Evolutionary conservation across 345 rosid genomes (phyloP).

Genomic region (Combretum micranthum): DNA sequence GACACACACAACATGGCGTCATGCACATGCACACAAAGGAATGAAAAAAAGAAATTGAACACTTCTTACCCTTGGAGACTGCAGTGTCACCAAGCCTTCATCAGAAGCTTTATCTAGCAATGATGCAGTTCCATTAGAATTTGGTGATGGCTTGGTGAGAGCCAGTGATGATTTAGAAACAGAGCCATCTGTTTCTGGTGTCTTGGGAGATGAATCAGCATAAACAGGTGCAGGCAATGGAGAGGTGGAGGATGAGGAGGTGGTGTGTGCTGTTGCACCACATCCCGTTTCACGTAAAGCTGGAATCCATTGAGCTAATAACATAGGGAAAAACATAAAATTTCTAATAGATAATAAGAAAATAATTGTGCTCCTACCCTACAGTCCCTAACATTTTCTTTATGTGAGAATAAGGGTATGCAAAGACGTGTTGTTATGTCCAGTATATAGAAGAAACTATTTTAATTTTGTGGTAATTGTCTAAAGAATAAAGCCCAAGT

Average conservation of each 20-base stretch:
- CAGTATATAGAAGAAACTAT: too few species aligned
- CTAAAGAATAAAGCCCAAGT: too few species aligned
- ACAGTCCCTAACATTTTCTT: too few species aligned
- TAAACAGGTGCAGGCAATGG: slow-evolving; percentile 26
- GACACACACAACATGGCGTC: too few species aligned
- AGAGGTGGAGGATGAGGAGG: slow-evolving; percentile 24
- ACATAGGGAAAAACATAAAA: slow-evolving; percentile 2
- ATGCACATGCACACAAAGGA: too few species aligned
- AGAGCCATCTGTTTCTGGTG: slow-evolving; percentile 36
- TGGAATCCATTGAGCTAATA: slow-evolving; percentile 67
- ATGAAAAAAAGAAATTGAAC: background rate
- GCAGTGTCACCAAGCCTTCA: slow-evolving; percentile 65
- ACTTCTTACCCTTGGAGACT: slow-evolving; percentile 67
- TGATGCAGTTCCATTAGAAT: slow-evolving; percentile 30
- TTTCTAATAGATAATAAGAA: slow-evolving; percentile 5
- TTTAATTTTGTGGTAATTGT: too few species aligned
- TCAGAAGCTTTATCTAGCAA: slow-evolving; percentile 61
- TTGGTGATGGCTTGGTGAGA: slow-evolving; percentile 37
- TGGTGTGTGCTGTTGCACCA: slow-evolving; percentile 25
- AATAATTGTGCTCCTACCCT: background rate
- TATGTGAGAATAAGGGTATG: too few species aligned
- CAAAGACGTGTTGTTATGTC: too few species aligned
- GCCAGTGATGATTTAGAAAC: slow-evolving; percentile 50
- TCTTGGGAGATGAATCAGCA: slow-evolving; percentile 14
- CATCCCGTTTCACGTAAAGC: slow-evolving; percentile 53